A percentile compares a stretch with the other conserved stretches of the same genome.
phyloP scores from a whole-genome alignment of 305 asterid species.

The Solanum hybrid region DNA sequence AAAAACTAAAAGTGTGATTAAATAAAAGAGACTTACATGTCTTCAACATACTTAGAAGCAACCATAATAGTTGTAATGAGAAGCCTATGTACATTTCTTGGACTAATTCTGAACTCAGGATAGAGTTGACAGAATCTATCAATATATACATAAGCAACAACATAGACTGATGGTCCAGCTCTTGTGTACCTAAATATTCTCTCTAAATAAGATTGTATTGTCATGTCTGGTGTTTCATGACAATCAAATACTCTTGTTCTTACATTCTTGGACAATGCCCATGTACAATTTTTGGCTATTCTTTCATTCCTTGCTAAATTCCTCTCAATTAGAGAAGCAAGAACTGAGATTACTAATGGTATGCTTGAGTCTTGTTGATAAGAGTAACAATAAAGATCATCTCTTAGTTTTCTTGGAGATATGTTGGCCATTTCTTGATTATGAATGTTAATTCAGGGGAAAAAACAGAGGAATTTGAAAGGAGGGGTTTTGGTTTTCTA shows the following conservation, averaged over 20 bases:
- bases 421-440: conserved; percentile 31
- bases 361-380: conserved; percentile 36
- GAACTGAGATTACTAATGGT: conserved; percentile 78
- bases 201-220: conserved; percentile 68
- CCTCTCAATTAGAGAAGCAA: conserved; percentile 83
- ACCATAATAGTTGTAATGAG: conserved; percentile 82
- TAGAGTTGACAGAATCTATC: conserved; percentile 60
- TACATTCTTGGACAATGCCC: conserved; percentile 15
- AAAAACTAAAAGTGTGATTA: neutral
- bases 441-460: neutral
- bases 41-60: conserved; percentile 91
- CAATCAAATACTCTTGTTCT: conserved; percentile 55
- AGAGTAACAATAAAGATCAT: conserved; percentile 61
- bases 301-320: conserved; percentile 63
- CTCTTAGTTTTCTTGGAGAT: conserved; percentile 74
- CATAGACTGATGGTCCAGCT: conserved; percentile 86
- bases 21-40: conserved; percentile 45
- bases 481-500: neutral
- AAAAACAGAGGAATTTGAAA: neutral
- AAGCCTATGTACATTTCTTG: conserved; percentile 63
- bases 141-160: conserved; percentile 74
- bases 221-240: conserved; percentile 72
- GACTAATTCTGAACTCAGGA: conserved; percentile 62
- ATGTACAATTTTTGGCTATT: conserved; percentile 33
- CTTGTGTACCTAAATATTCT: conserved; percentile 74